Evolutionary conservation across 805 yeast species (phyloP).

Genomic region (Saccharomycopsis capsularis): DNA sequence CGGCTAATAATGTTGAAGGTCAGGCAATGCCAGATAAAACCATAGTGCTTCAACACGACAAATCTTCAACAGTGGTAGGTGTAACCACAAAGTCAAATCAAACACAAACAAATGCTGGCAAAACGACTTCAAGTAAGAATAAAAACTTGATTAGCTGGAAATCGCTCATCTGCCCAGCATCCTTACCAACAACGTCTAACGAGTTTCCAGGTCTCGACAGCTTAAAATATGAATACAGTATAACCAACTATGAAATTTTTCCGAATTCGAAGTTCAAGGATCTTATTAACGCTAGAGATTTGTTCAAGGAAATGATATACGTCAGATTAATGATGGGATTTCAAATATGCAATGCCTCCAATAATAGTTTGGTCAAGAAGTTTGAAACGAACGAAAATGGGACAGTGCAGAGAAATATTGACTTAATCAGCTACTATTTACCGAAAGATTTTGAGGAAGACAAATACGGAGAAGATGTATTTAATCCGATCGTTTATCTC

Average conservation of each 20-base stretch:
- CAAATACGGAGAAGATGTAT: slow-evolving; percentile 23
- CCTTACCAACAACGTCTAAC: slow-evolving; percentile 75
- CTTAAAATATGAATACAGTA: slow-evolving; percentile 30
- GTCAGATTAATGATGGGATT: slow-evolving; percentile 79
- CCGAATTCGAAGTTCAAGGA: slow-evolving; percentile 27
- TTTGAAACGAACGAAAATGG: slow-evolving; percentile 56
- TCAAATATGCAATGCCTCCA: slow-evolving; percentile 74
- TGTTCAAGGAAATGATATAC: slow-evolving; percentile 83
- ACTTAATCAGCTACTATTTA: slow-evolving; percentile 49
- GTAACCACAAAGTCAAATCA: too few species aligned
- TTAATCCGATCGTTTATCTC: slow-evolving; percentile 54
- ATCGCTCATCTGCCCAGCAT: slow-evolving; percentile 88
- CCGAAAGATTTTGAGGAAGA: slow-evolving; percentile 34
- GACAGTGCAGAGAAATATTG: slow-evolving; percentile 40
- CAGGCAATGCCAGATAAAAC: neutral
- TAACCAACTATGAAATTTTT: slow-evolving; percentile 13
- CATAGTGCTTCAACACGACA: neutral
- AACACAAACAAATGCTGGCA: too few species aligned
- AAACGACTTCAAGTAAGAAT: neutral
- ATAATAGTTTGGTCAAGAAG: slow-evolving; percentile 41
- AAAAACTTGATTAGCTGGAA: slow-evolving; percentile 76
- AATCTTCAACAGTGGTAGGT: neutral
- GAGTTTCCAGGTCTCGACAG: slow-evolving; percentile 67
- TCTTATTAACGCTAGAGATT: slow-evolving; percentile 47
- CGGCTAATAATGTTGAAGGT: neutral